Base-by-base conservation (phyloP, 2,329 filamentous ascomycete species). In the Verticillium klebahnii region DNA sequence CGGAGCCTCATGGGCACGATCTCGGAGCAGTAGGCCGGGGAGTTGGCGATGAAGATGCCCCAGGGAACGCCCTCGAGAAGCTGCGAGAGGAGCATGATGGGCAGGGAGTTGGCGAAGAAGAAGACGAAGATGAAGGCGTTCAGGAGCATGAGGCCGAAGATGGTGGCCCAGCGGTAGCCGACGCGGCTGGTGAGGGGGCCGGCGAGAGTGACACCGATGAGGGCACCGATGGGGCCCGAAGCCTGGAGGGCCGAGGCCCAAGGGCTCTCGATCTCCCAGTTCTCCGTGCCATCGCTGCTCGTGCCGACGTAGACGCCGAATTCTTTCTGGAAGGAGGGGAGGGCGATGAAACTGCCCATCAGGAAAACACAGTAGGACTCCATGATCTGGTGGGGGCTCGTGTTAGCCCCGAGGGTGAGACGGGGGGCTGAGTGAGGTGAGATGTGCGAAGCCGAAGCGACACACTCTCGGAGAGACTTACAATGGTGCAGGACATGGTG, bases 21-120 rank as follows among this genome's bases (percentile, higher is more conserved):
- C 71, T 89, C 86, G 68, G 74, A 75, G 72, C 80, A 85, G 75
- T 88, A 89, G 7, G 86, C 85, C 1, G 86, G 86, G 5, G 85
- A 80, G 69, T 87, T 87, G 70, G 85, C 85, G 66, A 87, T 86
- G 72, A 89, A 89, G 68, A 89, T 82, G 31, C 86, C 86, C 86
- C 86, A 89, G 2, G 86, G 86, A 5, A 89, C 69, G 63, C 86
- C 86, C 71, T 87, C 84, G 56, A 88, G 77, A 60, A 85, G 73
- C 75, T 88, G 85, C 40, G 80, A 75, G 5, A 77, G 77, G 67
- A 86, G 80, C 62, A 83, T 73, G 64, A 82, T 72, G 1, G 70
- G 67, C 7, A 77, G 70, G 60, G 72, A 76, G 62, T 79, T 70
- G 67, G 71, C 80, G 61, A 80, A 83, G 67, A 75, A 83, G 64